Base-by-base conservation (phyloP, 2,329 filamentous ascomycete genomes). In the Stemphylium vesicarium region DNA sequence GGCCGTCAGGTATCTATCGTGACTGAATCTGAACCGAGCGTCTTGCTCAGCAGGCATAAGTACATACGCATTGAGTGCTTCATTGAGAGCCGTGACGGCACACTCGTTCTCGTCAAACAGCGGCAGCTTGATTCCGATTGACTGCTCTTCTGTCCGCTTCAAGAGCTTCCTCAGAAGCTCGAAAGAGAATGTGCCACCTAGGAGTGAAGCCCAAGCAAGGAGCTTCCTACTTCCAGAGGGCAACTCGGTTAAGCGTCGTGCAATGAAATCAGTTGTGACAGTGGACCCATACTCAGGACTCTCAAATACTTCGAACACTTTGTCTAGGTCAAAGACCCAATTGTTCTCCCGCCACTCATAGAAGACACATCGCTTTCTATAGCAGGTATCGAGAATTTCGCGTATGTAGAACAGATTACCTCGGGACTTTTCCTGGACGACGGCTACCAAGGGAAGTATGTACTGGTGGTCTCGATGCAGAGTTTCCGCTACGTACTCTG, bases 341-440 rank as follows among this genome's bases (percentile, higher is more conserved):
- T 84, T 83, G 41, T 87, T 90, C 60, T 89, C 85, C 64, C 87
- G 87, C 82, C 95, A 96, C 58, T 92, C 92, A 74, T 96, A 97
- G 85, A 88, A 96, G 44, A 97, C 89, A 72, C 91, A 96, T 63
- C 88, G 88, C 70, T 91, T 95, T 36, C 91, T 86, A 72, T 96
- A 88, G 71, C 91, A 96, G 3, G 89, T 88, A 68, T 91, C 91
- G 4, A 97, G 83, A 84, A 97, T 96, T 76, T 96, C 91, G 50
- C 91, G 84, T 73, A 96, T 90, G 68, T 95, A 96, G 68, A 96
- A 97, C 0, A 92, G 89, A 58, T 96, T 96, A 1, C 93, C 93
- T 22, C 85, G 85, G 8, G 91, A 94, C 77, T 95, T 96, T 67
- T 94, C 92, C 72, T 96, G 90, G 5, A 97, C 86, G 9, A 96